phyloP scores from a whole-genome alignment of 805 yeast species.

The Candida khao-thaluensis region DNA sequence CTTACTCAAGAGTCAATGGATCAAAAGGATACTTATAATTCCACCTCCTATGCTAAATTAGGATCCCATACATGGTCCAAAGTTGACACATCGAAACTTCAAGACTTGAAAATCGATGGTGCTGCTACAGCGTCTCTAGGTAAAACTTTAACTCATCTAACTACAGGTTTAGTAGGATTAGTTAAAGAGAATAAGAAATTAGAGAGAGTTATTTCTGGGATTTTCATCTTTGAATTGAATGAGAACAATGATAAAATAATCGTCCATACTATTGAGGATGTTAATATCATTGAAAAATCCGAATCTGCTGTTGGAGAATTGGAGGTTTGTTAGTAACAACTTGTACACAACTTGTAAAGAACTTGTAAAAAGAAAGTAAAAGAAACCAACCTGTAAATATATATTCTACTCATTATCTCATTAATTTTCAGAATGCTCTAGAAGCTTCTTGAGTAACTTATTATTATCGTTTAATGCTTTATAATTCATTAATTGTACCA shows the following conservation, averaged over 20 bases:
- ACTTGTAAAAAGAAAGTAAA: no score
- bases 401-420: neutral
- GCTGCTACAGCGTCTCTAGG: constrained; percentile 14
- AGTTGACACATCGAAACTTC: constrained; percentile 24
- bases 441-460: constrained; percentile 16
- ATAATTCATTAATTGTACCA: constrained; percentile 22
- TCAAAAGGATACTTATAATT: constrained; percentile 16
- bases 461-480: constrained; percentile 22
- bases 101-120: constrained; percentile 5
- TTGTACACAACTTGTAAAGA: no score
- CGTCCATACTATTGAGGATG: constrained; percentile 67
- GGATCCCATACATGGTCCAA: constrained; percentile 44
- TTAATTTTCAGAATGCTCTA: no score
- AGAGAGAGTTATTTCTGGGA: constrained; percentile 50
- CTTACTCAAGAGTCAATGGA: neutral
- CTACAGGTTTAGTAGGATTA: constrained; percentile 35
- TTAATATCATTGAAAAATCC: constrained; percentile 53
- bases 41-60: constrained; percentile 39
- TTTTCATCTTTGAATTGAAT: constrained; percentile 65
- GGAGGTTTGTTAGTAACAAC: constrained; percentile 27
- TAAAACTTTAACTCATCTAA: constrained; percentile 26
- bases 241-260: constrained; percentile 51
- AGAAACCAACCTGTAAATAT: constrained; percentile 2
- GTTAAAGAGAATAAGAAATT: constrained; percentile 25
- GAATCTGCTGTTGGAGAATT: constrained; percentile 27